Conservation (phyloP, 306 rosid genomes). For the Cicer bijugum region DNA sequence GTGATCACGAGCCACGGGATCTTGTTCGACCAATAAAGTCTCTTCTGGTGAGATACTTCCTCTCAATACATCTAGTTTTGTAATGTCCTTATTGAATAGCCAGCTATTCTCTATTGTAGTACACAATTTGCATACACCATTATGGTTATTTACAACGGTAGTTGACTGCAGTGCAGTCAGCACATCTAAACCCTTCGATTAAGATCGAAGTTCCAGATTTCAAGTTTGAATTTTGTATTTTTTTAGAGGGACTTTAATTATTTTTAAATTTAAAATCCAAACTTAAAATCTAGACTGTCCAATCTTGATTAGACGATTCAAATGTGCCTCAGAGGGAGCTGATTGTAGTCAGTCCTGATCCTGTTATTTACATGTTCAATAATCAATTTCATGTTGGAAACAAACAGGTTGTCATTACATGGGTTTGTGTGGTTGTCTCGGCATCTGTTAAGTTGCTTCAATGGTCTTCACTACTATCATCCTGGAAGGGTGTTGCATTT, state of each 20-base stretch:
- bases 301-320: too few relatives aligned
- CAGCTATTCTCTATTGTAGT: conserved; percentile 4
- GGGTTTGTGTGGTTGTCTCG: conserved; percentile 63
- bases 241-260: too few relatives aligned
- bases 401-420: conserved; percentile 77
- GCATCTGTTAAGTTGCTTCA: conserved; percentile 73
- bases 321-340: too few relatives aligned
- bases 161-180: too few relatives aligned
- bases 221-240: too few relatives aligned
- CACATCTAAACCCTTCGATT: too few relatives aligned
- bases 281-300: too few relatives aligned
- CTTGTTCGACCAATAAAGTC: conserved; percentile 75
- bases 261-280: too few relatives aligned
- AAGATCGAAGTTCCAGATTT: too few relatives aligned
- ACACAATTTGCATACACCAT: background rate
- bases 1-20: conserved; percentile 62
- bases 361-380: conserved; percentile 20
- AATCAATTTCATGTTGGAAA: conserved; percentile 29
- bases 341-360: too few relatives aligned
- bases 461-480: conserved; percentile 73
- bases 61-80: background rate
- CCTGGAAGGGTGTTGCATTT: conserved; percentile 87
- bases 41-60: conserved; percentile 67
- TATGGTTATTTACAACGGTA: background rate
- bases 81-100: background rate